Evolutionary conservation across 768 basidiomycete species (phyloP), one percentile per base, ranked within the genome.

Genomic region (Flagelloscypha sp.): DNA sequence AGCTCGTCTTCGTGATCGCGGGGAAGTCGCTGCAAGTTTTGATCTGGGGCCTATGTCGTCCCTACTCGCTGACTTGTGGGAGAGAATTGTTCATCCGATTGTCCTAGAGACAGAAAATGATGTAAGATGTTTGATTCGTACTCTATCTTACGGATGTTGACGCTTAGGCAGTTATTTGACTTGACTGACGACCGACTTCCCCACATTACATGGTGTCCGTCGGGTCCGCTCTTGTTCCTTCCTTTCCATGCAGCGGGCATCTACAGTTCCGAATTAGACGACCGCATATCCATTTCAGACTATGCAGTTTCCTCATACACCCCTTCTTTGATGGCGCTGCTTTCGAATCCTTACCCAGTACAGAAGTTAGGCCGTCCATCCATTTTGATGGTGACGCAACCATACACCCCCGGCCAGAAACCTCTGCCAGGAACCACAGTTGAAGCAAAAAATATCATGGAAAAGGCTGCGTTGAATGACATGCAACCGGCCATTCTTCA

Each of bases 291-390:
- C 30, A 47, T 34, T 7, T 44, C 1, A 37, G 45, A 27, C 27
- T 55, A 6, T 47, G 49, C 28, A 17, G 33, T 60, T 22, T 60
- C 60, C 5, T 60, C 58, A 8, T 60, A 60, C 33, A 61, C 56
- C 5, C 58, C 60, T 0, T 53, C 55, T 0, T 13, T 60, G 3
- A 37, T 46, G 7, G 54, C 60, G 5, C 45, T 60, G 23, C 23
- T 48, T 23, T 18, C 10, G 12, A 15, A 21, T 7, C 9, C 12
- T 20, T 17, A 20, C 11, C 5, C 12, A 6, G n/a, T 7, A 3
- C 13, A n/a, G 3, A 13, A 15, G 8, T n/a, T n/a, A n/a, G n/a
- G n/a, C n/a, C n/a, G n/a, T n/a, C 23, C 37, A 6, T 18, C 19
- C 10, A 4, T 51, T 9, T 40, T 50, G 8, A 32, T 35, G 7